phyloP scores from a whole-genome alignment of 208 protist genomes.

The Wallacemonas sp. region DNA sequence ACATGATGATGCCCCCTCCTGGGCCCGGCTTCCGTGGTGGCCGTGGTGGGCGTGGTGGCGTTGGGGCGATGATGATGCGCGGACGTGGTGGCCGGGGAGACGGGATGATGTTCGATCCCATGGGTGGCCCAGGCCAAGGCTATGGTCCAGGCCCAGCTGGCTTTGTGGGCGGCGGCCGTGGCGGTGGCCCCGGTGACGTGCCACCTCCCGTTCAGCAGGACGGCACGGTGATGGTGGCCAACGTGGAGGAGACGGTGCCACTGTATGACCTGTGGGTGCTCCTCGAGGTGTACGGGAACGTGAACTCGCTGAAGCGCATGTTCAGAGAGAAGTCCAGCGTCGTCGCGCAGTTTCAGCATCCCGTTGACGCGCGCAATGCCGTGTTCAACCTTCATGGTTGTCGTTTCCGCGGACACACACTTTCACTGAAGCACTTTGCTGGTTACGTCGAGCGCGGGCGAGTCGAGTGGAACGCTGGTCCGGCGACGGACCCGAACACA shows the following conservation, averaged over 20 bases:
- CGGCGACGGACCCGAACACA: slow-evolving; percentile 68
- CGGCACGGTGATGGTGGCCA: slow-evolving; percentile 64
- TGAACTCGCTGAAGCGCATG: slow-evolving; percentile 81
- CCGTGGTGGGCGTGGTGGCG: slow-evolving; percentile 11
- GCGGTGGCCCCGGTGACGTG: slow-evolving; percentile 18
- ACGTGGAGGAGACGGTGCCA: slow-evolving; percentile 61
- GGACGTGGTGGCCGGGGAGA: slow-evolving; percentile 20
- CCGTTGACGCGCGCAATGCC: slow-evolving; percentile 58
- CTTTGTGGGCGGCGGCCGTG: slow-evolving; percentile 25
- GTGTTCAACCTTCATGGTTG: slow-evolving; percentile 76
- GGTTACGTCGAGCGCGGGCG: slow-evolving; percentile 68
- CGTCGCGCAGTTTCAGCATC: slow-evolving; percentile 80
- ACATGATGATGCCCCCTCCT: slow-evolving; percentile 8
- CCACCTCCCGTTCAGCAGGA: slow-evolving; percentile 23
- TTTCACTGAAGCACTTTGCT: slow-evolving; percentile 71
- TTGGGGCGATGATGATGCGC: slow-evolving; percentile 13
- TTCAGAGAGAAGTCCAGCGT: slow-evolving; percentile 74
- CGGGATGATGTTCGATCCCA: slow-evolving; percentile 5
- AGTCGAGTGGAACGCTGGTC: slow-evolving; percentile 77
- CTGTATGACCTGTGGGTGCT: slow-evolving; percentile 86
- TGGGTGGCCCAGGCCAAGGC: neutral
- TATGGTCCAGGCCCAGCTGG: neutral
- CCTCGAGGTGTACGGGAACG: slow-evolving; percentile 90
- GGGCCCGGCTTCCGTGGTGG: slow-evolving; percentile 5
- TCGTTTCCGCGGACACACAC: slow-evolving; percentile 58